Conservation (phyloP, 345 rosid genomes). For the Leavenworthia alabamica region DNA sequence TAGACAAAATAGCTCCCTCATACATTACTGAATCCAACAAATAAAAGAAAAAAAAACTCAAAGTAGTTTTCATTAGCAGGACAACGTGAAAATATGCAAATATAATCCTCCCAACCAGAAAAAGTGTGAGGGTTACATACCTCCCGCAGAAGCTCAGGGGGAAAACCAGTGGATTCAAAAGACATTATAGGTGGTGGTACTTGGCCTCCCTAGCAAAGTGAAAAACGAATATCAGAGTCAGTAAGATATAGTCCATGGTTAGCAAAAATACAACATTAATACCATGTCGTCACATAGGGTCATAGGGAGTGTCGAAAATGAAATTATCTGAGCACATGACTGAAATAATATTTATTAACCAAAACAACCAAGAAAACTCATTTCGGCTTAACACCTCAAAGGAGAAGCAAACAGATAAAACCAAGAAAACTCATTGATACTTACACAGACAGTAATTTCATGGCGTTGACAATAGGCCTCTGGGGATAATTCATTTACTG, state of each 20-base stretch:
- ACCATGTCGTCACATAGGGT: background rate
- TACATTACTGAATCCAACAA: background rate
- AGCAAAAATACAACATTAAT: background rate
- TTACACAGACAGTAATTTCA: constrained; percentile 74
- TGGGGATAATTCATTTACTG: constrained; percentile 44
- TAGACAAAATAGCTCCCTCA: background rate
- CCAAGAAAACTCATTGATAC: constrained; percentile 21
- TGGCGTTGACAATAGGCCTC: constrained; percentile 76
- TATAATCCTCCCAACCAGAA: background rate
- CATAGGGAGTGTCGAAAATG: background rate
- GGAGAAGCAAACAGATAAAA: background rate
- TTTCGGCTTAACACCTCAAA: background rate
- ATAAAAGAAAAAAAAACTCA: background rate
- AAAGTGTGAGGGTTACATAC: constrained; percentile 28
- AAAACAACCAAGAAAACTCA: background rate
- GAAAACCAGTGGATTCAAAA: constrained; percentile 75
- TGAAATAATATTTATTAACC: background rate
- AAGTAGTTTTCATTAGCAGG: background rate
- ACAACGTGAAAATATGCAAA: background rate
- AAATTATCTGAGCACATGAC: background rate
- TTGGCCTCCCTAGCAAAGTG: constrained; percentile 55
- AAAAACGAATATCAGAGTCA: background rate
- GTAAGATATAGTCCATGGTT: background rate
- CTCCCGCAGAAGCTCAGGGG: constrained; percentile 88
- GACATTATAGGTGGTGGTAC: constrained; percentile 69